Base-by-base conservation (phyloP, 2,329 filamentous ascomycete species). In the Hawksworthiomyces lignivorus region DNA sequence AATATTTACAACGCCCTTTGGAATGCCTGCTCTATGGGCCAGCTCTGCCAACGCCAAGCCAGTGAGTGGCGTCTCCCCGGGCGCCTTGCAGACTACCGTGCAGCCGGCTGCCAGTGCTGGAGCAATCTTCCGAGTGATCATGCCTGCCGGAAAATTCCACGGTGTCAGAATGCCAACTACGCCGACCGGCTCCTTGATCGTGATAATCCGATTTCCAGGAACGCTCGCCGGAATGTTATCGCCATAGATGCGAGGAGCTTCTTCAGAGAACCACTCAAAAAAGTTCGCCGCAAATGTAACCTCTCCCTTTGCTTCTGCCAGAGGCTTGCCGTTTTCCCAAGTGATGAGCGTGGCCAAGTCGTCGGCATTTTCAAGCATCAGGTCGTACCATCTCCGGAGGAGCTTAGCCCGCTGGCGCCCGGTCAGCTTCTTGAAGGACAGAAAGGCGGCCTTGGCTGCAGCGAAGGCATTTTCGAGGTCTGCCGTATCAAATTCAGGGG, bases 321-420 rank as follows among this genome's bases (percentile, higher is more conserved):
- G 57, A 2, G 87, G 85, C 68, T 94, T 94, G 48, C 87, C 87
- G 52, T 92, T 94, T 67, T 94, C 87, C 80, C 82, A 85, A 28
- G 86, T 92, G 55, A 94, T 87, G 48, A 94, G 70, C 46, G 72
- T 85, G 7, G 86, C 84, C 24, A 94, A 69, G 57, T 94, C 87
- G 24, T 89, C 84, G 34, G 76, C 70, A 53, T 94, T 88, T 45
- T 83, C 82, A 27, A 82, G 61, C 70, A 90, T 79, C 51, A 90
- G 67, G 50, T 90, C 80, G 62, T 87, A 86, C 87, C 86, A 94
- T 58, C 77, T 82, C 42, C 84, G 73, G 49, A 94, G 69, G 56
- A 90, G 66, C 60, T 77, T 79, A 38, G 84, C 72, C 44, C 85
- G 77, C 65, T 88, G 75, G 43, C 86, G 82, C 43, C 81, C 83